These are phyloP conservation scores for Cryptococcus sp. DNA, from an alignment of 1,284 basidiomycete species.

Conservation along the genomic window DNA sequence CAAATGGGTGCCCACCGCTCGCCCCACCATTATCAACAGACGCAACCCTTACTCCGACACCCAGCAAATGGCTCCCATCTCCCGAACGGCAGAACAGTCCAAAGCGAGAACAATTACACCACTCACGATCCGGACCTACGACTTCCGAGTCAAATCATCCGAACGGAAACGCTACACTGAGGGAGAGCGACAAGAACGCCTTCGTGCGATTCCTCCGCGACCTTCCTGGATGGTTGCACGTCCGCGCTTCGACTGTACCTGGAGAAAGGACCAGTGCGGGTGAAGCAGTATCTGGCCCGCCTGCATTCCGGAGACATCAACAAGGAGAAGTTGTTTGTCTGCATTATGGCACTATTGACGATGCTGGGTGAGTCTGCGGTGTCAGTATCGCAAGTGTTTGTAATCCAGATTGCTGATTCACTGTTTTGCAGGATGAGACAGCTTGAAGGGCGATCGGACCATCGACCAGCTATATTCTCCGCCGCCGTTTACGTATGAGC, in stretches of 20 bases:
- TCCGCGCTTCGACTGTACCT: constrained; percentile 1
- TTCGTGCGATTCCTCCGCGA: constrained; percentile 41
- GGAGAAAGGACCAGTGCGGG: not conserved
- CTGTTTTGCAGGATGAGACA: constrained; percentile 38
- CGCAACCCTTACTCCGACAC: too few relatives aligned
- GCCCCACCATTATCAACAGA: too few relatives aligned
- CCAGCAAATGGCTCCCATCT: too few relatives aligned
- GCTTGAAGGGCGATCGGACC: constrained; percentile 52
- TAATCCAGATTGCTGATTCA: not conserved
- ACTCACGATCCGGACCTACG: too few relatives aligned
- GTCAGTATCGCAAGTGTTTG: not conserved
- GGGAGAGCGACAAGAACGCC: constrained; percentile 22
- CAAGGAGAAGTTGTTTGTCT: constrained; percentile 52
- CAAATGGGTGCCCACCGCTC: too few relatives aligned
- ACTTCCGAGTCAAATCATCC: too few relatives aligned
- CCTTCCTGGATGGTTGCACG: constrained; percentile 40
- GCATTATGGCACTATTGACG: constrained; percentile 54
- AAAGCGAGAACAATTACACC: too few relatives aligned
- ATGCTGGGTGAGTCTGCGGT: constrained; percentile 37
- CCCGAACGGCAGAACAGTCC: too few relatives aligned
- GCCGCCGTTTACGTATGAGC: constrained; percentile 49
- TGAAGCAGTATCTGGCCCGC: not conserved
- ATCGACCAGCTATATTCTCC: constrained; percentile 52
- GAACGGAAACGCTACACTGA: too few relatives aligned
- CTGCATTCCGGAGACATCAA: constrained; percentile 22